Evolutionary conservation across 23 red algal genomes (phyloP).

Genomic region (Gracilaria gracilis): DNA sequence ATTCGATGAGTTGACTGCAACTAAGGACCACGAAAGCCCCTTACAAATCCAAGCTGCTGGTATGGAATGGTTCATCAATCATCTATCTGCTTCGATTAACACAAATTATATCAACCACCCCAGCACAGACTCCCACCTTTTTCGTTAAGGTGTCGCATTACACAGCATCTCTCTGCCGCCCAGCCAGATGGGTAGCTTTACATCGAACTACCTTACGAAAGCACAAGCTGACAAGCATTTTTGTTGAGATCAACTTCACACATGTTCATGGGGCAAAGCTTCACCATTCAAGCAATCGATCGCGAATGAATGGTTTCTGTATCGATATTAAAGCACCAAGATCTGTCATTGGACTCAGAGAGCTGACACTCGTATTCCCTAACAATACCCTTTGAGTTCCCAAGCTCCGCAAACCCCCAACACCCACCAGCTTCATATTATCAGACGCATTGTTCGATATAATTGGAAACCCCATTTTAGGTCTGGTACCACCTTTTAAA

Average conservation of each 20-base stretch:
- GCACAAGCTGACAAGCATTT: no score
- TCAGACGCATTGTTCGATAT: constrained; percentile 25
- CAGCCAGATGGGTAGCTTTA: no score
- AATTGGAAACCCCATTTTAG: background rate
- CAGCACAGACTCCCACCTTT: no score
- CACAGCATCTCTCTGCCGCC: no score
- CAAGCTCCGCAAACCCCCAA: background rate
- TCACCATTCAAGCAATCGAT: background rate
- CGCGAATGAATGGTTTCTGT: background rate
- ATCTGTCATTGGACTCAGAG: background rate
- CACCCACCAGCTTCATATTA: constrained; percentile 39
- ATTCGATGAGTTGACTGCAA: background rate
- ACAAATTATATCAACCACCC: no score
- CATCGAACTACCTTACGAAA: no score
- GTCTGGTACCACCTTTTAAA: background rate
- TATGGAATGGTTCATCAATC: background rate
- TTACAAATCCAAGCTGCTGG: background rate
- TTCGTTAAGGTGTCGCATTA: no score
- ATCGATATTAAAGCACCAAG: background rate
- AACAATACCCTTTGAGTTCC: background rate
- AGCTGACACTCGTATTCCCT: background rate
- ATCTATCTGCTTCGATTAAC: background rate
- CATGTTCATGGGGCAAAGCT: background rate
- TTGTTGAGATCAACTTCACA: background rate
- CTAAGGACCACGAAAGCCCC: background rate